Base-by-base conservation (phyloP, 2,329 filamentous ascomycete species). In the Pezicula neosporulosa region DNA sequence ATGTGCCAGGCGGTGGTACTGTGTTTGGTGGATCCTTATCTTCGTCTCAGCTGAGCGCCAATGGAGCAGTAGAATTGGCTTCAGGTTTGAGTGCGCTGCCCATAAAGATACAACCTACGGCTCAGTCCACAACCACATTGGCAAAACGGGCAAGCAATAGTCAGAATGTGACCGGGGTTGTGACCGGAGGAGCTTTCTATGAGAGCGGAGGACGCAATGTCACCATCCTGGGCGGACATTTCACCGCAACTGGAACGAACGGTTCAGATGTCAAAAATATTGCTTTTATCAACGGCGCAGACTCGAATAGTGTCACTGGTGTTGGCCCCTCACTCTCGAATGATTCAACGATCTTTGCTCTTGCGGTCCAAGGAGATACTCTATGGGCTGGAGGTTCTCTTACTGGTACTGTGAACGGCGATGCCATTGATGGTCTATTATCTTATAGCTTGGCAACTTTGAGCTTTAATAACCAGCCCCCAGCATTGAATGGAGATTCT, bases 181-280 rank as follows among this genome's bases (percentile, higher is more conserved):
- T 86, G 19, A 83, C 88, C n/a, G n/a, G n/a, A 7, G 94, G 90
- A 28, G 72, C 85, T 2, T 96, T 95, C 65, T 90, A 96, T 67
- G 81, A 79, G 37, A 76, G 78, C 15, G 81, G 83, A 56, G 76
- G 74, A 52, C 80, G 82, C 56, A 97, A 97, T 68, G 77, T 95
- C 51, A 97, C 94, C 0, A 81, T 97, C 37, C 77, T 97, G 27
- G 94, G 86, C 45, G 94, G 94, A 1, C 90, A 91, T 62, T 99
- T 99, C 66, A 81, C 81, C 7, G 85, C 89, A 1, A 82, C 76
- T 28, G 81, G 81, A 13, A 79, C 78, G 7, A 81, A 92, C 59
- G 89, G 85, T 19, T 83, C 86, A 3, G 77, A 78, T 5, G 77
- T 97, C 54, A 77, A 90, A 58, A 97, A 97, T 62, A 74, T 99